phyloP scores from a whole-genome alignment of 2,329 filamentous ascomycete genomes.

The Thielaviopsis populi region DNA sequence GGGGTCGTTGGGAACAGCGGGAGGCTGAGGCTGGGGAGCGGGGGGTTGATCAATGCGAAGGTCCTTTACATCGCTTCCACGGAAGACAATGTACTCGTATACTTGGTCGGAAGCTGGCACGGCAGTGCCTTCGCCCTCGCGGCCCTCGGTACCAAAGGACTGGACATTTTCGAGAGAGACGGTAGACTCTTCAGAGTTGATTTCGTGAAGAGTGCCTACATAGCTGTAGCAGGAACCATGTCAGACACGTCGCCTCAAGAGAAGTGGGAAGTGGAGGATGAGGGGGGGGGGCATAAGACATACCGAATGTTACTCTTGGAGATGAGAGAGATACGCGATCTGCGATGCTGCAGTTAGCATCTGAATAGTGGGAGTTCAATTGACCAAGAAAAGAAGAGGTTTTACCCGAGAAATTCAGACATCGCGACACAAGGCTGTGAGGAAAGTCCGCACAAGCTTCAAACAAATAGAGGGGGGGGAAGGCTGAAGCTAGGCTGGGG shows the following conservation, averaged over 20 bases:
- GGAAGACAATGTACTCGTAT: slow-evolving; percentile 98
- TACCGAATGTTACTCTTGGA: slow-evolving; percentile 96
- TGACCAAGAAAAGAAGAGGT: slow-evolving; percentile 18
- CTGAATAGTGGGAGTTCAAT: slow-evolving; percentile 20
- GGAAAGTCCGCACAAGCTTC: slow-evolving; percentile 28
- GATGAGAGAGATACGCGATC: slow-evolving; percentile 88
- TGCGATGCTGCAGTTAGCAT: slow-evolving; percentile 29
- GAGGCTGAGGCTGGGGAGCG: slow-evolving; percentile 54
- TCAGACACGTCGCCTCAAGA: slow-evolving; percentile 7
- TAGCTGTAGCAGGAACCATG: slow-evolving; percentile 48
- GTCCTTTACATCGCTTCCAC: slow-evolving; percentile 96
- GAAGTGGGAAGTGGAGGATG: background rate
- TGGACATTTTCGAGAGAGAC: slow-evolving; percentile 94
- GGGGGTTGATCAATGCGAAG: slow-evolving; percentile 78
- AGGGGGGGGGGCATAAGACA: slow-evolving; percentile 25
- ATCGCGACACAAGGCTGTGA: slow-evolving; percentile 31
- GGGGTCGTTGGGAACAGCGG: slow-evolving; percentile 79
- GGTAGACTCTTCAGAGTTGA: slow-evolving; percentile 93
- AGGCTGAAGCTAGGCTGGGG: slow-evolving; percentile 13
- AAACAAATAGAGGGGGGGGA: slow-evolving; percentile 18
- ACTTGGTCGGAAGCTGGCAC: slow-evolving; percentile 57
- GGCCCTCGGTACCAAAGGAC: slow-evolving; percentile 87
- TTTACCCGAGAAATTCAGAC: slow-evolving; percentile 48
- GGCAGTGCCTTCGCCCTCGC: slow-evolving; percentile 68
- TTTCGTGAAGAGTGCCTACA: slow-evolving; percentile 88